Conservation (phyloP, 257 asterid species). For the Lavandula angustifolia region DNA sequence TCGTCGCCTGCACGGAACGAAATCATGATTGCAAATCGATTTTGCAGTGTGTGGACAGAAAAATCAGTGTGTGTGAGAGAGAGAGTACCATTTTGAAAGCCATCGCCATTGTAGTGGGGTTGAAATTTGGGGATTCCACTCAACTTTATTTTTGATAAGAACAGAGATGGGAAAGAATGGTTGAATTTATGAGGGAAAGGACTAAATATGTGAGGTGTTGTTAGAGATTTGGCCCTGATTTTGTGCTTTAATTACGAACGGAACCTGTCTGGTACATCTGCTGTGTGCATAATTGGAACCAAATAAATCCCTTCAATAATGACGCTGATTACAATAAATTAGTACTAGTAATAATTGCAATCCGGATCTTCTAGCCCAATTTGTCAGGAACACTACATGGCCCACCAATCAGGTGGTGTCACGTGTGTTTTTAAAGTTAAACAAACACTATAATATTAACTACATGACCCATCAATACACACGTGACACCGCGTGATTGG, state of each 20-base stretch:
- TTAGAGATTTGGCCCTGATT: constrained; percentile 40
- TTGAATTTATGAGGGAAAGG: constrained; percentile 27
- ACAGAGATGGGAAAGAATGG: neutral
- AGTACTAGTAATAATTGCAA: too few species aligned
- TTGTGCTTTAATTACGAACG: constrained; percentile 39
- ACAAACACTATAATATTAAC: too few species aligned
- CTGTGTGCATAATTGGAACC: constrained; percentile 3
- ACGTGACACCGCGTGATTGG: too few species aligned
- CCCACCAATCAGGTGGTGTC: too few species aligned
- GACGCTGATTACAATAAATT: too few species aligned
- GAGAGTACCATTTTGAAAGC: constrained; percentile 87
- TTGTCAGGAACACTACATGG: too few species aligned
- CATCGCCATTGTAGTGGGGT: constrained; percentile 69
- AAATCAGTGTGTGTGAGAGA: neutral
- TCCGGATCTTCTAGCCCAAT: too few species aligned
- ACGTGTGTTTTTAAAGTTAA: too few species aligned
- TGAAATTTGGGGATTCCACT: constrained; percentile 15
- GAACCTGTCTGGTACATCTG: constrained; percentile 31
- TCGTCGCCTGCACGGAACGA: constrained; percentile 52
- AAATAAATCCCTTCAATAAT: neutral
- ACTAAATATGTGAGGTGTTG: constrained; percentile 31
- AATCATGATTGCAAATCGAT: neutral
- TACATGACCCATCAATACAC: too few species aligned
- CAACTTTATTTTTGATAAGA: constrained; percentile 6
- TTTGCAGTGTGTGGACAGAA: neutral